These are phyloP conservation scores for California macrophylla DNA, from an alignment of 441 rosid species.

Conservation along the genomic window DNA sequence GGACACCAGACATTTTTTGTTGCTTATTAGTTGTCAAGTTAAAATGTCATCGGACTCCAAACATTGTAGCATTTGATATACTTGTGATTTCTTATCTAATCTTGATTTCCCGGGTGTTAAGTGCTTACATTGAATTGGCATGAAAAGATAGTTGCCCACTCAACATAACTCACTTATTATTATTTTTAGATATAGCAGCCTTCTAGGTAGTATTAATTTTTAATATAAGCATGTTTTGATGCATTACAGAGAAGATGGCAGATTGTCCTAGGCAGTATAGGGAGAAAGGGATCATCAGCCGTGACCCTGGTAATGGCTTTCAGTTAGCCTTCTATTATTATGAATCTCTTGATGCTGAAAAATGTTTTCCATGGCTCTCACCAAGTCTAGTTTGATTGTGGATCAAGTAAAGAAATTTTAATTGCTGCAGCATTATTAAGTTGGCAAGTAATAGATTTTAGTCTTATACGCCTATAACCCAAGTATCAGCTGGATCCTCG, in stretches of 20 bases:
- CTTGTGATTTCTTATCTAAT: background rate
- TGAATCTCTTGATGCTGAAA: conserved; percentile 5
- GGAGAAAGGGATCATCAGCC: conserved; percentile 35
- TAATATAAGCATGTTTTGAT: background rate
- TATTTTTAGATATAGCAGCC: background rate
- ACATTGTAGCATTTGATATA: background rate
- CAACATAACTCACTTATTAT: background rate
- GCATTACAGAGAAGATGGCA: conserved; percentile 42
- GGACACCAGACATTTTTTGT: background rate
- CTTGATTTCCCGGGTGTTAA: background rate
- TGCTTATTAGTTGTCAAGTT: background rate
- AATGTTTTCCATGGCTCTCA: background rate
- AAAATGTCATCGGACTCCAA: background rate
- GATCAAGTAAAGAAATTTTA: background rate
- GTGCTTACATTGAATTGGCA: background rate
- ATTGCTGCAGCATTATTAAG: background rate
- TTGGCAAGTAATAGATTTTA: background rate
- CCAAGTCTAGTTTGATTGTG: background rate
- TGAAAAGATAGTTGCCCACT: background rate
- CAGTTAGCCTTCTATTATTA: conserved; percentile 8
- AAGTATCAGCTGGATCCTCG: background rate
- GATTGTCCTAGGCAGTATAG: conserved; percentile 37
- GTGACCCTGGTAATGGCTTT: conserved; percentile 40
- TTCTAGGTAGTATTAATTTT: background rate
- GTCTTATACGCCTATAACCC: background rate